Percentiles rank a stretch among this genome's conserved stretches.
Conservation (phyloP, 2,329 filamentous ascomycete species). For the Fusarium vanettenii region DNA sequence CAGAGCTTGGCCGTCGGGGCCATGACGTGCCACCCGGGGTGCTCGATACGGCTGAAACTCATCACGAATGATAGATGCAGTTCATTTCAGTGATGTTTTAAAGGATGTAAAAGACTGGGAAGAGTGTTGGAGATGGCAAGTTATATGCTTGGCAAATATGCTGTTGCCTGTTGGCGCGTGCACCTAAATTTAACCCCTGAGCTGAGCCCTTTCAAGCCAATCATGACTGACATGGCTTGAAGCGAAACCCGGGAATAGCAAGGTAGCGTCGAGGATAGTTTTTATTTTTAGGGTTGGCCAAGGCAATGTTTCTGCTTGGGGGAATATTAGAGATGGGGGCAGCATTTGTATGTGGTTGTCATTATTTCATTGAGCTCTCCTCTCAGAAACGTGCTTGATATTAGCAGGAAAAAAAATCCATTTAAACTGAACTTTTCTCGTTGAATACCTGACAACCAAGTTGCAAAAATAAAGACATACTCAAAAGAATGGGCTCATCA, state of each 20-base stretch:
- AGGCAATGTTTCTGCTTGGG: background rate
- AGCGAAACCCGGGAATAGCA: background rate
- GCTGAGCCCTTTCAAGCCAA: background rate
- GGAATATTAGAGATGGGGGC: background rate
- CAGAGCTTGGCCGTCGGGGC: background rate
- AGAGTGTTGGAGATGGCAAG: background rate
- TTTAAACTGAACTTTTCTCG: too few relatives aligned
- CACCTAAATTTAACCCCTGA: background rate
- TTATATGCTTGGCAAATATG: background rate
- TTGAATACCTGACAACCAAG: background rate
- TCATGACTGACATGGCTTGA: background rate
- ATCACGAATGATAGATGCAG: background rate
- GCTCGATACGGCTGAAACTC: background rate
- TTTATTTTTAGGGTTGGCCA: background rate
- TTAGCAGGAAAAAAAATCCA: too few relatives aligned
- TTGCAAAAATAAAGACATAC: background rate
- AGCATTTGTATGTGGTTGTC: background rate
- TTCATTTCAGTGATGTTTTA: background rate
- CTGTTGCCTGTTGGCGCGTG: background rate
- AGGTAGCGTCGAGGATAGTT: background rate
- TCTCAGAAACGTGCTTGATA: too few relatives aligned
- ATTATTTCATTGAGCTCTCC: background rate
- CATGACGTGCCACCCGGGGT: background rate
- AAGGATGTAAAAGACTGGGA: background rate
- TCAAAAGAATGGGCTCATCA: background rate